Percentiles rank a stretch among this genome's conserved stretches.
Conservation (phyloP, 2,329 filamentous ascomycete genomes). For the Aspergillus spinulosporus region DNA sequence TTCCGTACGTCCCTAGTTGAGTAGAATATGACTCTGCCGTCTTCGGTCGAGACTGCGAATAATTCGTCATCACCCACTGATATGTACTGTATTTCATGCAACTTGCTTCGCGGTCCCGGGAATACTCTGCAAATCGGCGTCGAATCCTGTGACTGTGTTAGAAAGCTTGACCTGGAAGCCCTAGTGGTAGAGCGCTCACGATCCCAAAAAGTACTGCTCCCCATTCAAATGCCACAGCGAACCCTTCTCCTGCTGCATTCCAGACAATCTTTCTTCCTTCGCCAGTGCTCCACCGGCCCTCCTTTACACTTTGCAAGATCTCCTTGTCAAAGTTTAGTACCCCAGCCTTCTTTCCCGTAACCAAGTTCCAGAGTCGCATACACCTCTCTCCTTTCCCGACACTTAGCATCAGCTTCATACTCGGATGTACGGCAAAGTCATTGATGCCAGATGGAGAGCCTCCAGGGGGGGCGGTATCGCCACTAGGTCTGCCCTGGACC, state of each 20-base stretch:
- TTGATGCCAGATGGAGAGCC: conserved; percentile 86
- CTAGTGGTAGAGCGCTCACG: conserved; percentile 39
- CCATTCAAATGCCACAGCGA: conserved; percentile 84
- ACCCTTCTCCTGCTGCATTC: conserved; percentile 76
- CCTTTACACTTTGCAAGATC: conserved; percentile 71
- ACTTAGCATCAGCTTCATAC: conserved; percentile 93
- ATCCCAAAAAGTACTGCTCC: conserved; percentile 83
- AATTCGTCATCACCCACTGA: conserved; percentile 52
- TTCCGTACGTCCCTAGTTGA: conserved; percentile 57
- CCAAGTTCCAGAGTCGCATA: conserved; percentile 94
- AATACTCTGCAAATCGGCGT: conserved; percentile 73
- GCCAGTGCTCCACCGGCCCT: conserved; percentile 73
- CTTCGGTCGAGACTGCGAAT: conserved; percentile 81
- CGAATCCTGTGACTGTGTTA: conserved; percentile 59
- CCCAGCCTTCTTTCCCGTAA: conserved; percentile 93
- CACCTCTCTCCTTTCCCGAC: conserved; percentile 86
- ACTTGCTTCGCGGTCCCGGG: conserved; percentile 69
- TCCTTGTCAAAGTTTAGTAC: conserved; percentile 80
- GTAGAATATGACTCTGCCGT: conserved; percentile 83
- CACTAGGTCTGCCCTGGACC: conserved; percentile 74
- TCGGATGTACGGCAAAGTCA: conserved; percentile 92
- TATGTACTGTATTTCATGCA: conserved; percentile 80
- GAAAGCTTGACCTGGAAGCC: conserved; percentile 8
- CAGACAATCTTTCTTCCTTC: conserved; percentile 82
- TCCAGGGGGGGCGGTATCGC: conserved; percentile 82